A percentile compares a stretch with the other conserved stretches of the same genome.
These are phyloP conservation scores for Pleurotus cornucopiae DNA, from an alignment of 768 basidiomycete genomes.

Conservation along the genomic window DNA sequence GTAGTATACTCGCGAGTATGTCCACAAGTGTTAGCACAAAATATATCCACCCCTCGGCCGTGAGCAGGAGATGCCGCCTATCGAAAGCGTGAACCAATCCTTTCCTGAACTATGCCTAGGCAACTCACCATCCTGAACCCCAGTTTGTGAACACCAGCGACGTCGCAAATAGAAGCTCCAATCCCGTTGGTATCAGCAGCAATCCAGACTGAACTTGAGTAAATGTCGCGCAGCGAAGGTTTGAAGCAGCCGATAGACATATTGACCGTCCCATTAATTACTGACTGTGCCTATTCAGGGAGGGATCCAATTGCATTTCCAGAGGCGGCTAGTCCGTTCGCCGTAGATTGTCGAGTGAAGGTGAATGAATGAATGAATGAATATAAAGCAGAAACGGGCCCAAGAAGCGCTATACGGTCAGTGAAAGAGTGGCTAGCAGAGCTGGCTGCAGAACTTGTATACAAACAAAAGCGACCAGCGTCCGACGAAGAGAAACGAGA, in stretches of 20 bases:
- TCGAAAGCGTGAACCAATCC: not conserved
- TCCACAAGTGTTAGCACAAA: constrained; percentile 58
- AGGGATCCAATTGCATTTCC: constrained; percentile 1
- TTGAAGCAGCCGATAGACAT: constrained; percentile 68
- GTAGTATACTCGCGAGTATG: constrained; percentile 51
- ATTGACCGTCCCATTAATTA: constrained; percentile 41
- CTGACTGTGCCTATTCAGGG: not conserved
- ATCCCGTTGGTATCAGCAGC: constrained; percentile 57
- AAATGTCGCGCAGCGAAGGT: constrained; percentile 65
- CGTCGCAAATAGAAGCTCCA: constrained; percentile 60
- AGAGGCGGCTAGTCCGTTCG: not conserved
- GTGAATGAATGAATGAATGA: not conserved
- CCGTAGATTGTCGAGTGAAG: not conserved
- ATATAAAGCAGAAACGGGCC: not conserved
- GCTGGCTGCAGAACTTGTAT: constrained; percentile 1
- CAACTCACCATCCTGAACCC: constrained; percentile 44
- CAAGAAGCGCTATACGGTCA: not conserved
- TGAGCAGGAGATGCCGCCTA: constrained; percentile 57
- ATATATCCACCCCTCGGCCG: constrained; percentile 59
- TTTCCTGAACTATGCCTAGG: not conserved
- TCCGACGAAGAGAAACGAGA: not conserved
- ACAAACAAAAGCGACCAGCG: constrained; percentile 7
- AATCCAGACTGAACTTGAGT: constrained; percentile 38
- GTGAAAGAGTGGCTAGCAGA: constrained; percentile 3
- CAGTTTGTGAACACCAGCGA: constrained; percentile 46